Evolutionary conservation across 345 rosid genomes (phyloP).

Genomic region (Gossypium turneri): DNA sequence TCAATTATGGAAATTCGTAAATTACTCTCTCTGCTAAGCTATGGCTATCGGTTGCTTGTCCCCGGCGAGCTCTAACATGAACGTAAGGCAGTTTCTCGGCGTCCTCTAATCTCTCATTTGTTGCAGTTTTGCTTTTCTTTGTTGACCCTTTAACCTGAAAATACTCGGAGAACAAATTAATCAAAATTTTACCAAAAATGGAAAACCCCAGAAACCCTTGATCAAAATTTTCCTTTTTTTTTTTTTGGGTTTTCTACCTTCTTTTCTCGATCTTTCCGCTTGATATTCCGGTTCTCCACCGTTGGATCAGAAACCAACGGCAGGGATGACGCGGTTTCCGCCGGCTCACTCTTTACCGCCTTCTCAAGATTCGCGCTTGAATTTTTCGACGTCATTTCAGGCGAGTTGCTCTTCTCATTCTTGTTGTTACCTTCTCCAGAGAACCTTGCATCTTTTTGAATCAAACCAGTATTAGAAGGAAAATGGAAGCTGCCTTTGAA

Average conservation of each 20-base stretch:
- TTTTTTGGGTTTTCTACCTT: conserved; percentile 34
- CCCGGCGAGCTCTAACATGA: conserved; percentile 75
- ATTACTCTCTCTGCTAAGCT: conserved; percentile 77
- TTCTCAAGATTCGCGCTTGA: conserved; percentile 33
- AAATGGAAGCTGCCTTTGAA: conserved; percentile 30
- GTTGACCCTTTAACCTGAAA: conserved; percentile 47
- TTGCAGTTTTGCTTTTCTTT: conserved; percentile 48
- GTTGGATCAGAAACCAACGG: conserved; percentile 33
- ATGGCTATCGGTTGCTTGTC: conserved; percentile 80
- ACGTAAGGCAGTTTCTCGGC: conserved; percentile 64
- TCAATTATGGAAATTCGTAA: conserved; percentile 1
- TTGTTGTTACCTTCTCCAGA: conserved; percentile 29
- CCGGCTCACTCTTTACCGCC: conserved; percentile 38
- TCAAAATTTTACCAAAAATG: neutral
- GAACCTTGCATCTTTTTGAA: conserved; percentile 36
- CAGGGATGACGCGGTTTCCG: conserved; percentile 35
- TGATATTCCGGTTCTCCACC: conserved; percentile 28
- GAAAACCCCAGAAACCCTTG: conserved; percentile 7
- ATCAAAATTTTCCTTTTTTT: neutral
- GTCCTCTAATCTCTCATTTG: conserved; percentile 39
- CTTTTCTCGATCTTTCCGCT: conserved; percentile 51
- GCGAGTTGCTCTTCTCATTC: conserved; percentile 23
- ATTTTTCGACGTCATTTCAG: conserved; percentile 31
- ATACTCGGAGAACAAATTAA: neutral
- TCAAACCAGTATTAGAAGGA: conserved; percentile 26